Base-by-base conservation (phyloP, 1,284 basidiomycete genomes). In the Rhodotorula sp. region DNA sequence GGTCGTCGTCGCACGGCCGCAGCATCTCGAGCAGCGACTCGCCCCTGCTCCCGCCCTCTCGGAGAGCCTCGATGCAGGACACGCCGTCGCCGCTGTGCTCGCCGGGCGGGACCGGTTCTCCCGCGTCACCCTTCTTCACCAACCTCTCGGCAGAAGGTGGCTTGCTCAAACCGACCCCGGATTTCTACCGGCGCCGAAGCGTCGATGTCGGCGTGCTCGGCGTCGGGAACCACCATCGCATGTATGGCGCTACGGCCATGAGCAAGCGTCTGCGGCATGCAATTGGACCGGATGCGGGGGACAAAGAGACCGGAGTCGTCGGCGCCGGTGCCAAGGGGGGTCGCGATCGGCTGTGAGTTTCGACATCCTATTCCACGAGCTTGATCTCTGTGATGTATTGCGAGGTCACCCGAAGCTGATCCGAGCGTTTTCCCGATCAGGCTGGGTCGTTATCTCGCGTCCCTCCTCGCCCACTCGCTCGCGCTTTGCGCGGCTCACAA, bases 361-460 rank as follows among this genome's bases (percentile, higher is more conserved):
- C 39, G 39, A 43, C 20, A 52, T 5, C 49, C 21, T 21, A 3
- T 12, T 43, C 39, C 10, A 43, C 39, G 39, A 43, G 10, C 39
- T 43, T 43, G 39, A 43, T 43, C 10, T 43, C 10, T 43, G 39
- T 43, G 39, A 43, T 43, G 39, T 2, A 43, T 10, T 43, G 10
- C 39, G 39, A 43, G 14, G 23, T 39, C 31, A 21, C 23, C 14
- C 23, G 5, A 3, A 8, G 26, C 18, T 7, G 18, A 39, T 12
- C 29, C 46, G 5, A 26, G 31, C 48, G 49, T 12, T 31, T 18
- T 29, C 14, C 3, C 47, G 6, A 39, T 15, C 64, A 80, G 79
- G 31, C 74, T 80, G 52, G 78, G 78, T 3, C 79, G 78, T 26
- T 78, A 80, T 47, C 75, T 80, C 26, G 77, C 79, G 0, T 76